These are phyloP conservation scores for Hyphodiscus sp. DNA, from an alignment of 2,329 filamentous ascomycete genomes.

Conservation along the genomic window DNA sequence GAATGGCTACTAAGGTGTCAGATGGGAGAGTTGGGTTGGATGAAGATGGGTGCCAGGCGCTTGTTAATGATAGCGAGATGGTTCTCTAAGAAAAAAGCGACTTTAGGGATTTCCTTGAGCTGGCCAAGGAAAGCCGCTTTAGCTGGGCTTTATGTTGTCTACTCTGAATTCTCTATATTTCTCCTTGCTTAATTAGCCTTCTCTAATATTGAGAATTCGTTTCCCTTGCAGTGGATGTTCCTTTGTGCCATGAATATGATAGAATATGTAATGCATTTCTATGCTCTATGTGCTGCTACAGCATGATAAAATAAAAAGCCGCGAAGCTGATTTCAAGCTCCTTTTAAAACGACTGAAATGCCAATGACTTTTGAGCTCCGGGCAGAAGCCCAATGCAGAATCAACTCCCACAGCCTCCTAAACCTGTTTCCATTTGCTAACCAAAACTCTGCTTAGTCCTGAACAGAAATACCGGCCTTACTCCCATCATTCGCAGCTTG, in stretches of 20 bases:
- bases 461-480: constrained; percentile 10
- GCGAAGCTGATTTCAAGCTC: neutral
- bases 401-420: neutral
- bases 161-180: constrained; percentile 27
- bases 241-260: neutral
- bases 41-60: constrained; percentile 1
- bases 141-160: constrained; percentile 27
- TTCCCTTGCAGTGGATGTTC: constrained; percentile 23
- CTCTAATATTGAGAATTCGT: constrained; percentile 29
- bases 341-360: neutral
- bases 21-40: constrained; percentile 3
- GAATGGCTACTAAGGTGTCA: constrained; percentile 78
- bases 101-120: constrained; percentile 26
- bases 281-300: neutral
- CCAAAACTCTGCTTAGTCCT: constrained; percentile 7
- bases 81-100: constrained; percentile 28
- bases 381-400: neutral
- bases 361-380: neutral
- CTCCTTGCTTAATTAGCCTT: constrained; percentile 32
- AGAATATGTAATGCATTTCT: constrained; percentile 1
- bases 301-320: neutral
- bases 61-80: constrained; percentile 25
- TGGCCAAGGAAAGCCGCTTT: constrained; percentile 24
- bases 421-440: neutral
- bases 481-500: constrained; percentile 10